A percentile compares a stretch with the other conserved stretches of the same genome.
These are phyloP conservation scores for Rhodotorula sphaerocarpa DNA, from an alignment of 768 basidiomycete species.

Conservation along the genomic window DNA sequence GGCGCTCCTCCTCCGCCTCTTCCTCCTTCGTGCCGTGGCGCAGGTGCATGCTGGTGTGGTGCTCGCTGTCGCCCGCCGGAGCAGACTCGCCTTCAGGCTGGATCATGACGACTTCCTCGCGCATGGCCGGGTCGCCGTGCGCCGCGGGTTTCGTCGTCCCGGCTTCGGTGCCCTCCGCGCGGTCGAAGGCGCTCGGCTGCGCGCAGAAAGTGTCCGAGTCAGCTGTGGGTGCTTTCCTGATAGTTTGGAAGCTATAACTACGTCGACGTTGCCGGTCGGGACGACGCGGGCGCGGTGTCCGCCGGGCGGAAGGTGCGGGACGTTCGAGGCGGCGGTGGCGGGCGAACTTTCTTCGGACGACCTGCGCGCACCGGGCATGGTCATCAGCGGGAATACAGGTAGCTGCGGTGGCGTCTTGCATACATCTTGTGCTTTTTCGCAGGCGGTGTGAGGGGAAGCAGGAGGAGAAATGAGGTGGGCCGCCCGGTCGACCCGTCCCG, in stretches of 20 bases:
- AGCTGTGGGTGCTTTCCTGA: background rate
- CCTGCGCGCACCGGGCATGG: too few species aligned
- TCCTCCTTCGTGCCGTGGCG: slow-evolving; percentile 1
- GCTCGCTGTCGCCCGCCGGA: background rate
- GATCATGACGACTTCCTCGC: background rate
- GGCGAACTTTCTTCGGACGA: background rate
- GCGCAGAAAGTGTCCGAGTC: background rate
- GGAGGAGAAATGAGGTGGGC: too few species aligned
- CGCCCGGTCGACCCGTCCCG: too few species aligned
- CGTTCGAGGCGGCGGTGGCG: background rate
- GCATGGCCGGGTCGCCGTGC: background rate
- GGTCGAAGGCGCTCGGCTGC: background rate
- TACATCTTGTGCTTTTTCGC: too few species aligned
- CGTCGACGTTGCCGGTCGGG: slow-evolving; percentile 8
- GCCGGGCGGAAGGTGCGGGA: background rate
- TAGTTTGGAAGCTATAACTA: background rate
- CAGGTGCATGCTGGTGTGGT: slow-evolving; percentile 3
- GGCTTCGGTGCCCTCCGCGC: background rate
- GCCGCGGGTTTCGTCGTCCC: background rate
- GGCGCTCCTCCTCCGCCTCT: slow-evolving; percentile 5
- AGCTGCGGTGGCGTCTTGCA: too few species aligned
- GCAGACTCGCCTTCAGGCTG: slow-evolving; percentile 4
- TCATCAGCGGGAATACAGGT: too few species aligned
- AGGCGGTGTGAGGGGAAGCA: too few species aligned
- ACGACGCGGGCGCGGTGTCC: background rate